Percentiles rank a stretch among this genome's conserved stretches.
Evolutionary conservation across 345 rosid species (phyloP).

Genomic region (Pseudoturritis turrita): DNA sequence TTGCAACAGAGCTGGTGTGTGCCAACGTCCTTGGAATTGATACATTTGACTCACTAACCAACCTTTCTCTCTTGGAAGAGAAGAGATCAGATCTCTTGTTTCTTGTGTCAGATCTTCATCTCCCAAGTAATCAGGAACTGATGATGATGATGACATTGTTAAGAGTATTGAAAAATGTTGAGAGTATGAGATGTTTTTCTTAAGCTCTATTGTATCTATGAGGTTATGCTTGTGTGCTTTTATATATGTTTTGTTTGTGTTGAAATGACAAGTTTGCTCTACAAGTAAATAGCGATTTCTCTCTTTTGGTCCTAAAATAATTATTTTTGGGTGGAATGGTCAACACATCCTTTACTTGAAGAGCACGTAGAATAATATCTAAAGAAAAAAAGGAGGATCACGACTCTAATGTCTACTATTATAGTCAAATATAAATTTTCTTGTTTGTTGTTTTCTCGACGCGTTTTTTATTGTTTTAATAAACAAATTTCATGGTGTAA

Average conservation of each 20-base stretch:
- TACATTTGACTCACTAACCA: constrained; percentile 39
- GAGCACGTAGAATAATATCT: constrained; percentile 5
- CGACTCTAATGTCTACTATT: neutral
- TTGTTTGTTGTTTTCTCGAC: neutral
- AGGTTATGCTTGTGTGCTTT: neutral
- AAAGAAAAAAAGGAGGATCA: neutral
- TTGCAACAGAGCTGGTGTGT: neutral
- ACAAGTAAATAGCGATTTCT: neutral
- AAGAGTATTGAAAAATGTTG: neutral
- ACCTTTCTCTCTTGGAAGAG: constrained; percentile 40
- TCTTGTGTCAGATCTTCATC: constrained; percentile 28
- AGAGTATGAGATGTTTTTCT: neutral
- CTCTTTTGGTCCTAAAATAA: neutral
- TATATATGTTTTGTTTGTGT: neutral
- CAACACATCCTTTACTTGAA: constrained; percentile 1
- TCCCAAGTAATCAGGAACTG: constrained; percentile 11
- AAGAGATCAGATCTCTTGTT: constrained; percentile 31
- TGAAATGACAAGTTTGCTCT: neutral
- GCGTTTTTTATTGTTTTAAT: too few relatives aligned
- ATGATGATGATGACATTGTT: constrained; percentile 19
- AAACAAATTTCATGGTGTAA: too few relatives aligned
- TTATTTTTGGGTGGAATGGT: neutral
- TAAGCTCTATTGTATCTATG: neutral
- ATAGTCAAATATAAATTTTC: too few relatives aligned
- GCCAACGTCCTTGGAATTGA: constrained; percentile 51